A percentile compares a stretch with the other conserved stretches of the same genome.
phyloP scores from a whole-genome alignment of 1,284 basidiomycete species.

The Wolfiporia cocos region DNA sequence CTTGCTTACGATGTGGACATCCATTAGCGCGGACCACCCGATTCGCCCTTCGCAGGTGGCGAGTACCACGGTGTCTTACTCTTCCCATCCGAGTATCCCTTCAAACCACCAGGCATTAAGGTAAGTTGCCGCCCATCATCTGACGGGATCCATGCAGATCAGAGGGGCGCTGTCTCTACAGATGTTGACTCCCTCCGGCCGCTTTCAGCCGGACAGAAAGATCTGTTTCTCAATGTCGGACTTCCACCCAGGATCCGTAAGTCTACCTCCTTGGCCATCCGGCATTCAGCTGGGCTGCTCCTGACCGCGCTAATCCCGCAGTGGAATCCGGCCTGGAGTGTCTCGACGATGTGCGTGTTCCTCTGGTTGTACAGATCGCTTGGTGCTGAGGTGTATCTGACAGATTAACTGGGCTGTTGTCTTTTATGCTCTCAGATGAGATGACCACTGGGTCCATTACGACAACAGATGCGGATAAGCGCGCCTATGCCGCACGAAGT shows the following conservation, averaged over 20 bases:
- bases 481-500: conserved; percentile 69
- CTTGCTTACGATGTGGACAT: no score
- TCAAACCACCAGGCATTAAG: conserved; percentile 96
- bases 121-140: conserved; percentile 30
- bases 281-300: no score
- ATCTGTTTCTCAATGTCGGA: conserved; percentile 97
- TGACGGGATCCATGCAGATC: conserved; percentile 3
- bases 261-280: conserved; percentile 28
- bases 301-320: no score
- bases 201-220: conserved; percentile 90
- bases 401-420: conserved; percentile 90
- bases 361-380: background rate
- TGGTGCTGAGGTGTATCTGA: conserved; percentile 9
- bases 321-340: conserved; percentile 94
- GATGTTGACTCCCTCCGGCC: conserved; percentile 93
- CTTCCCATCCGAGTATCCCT: conserved; percentile 91
- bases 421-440: conserved; percentile 95
- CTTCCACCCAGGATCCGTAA: conserved; percentile 84
- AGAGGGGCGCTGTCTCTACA: conserved; percentile 23
- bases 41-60: conserved; percentile 88
- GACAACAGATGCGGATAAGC: conserved; percentile 77
- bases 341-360: conserved; percentile 76
- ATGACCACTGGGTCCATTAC: conserved; percentile 93
- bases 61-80: conserved; percentile 89
- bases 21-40: conserved; percentile 82